Evolutionary conservation across 805 yeast species (phyloP), one percentile per base, ranked within the genome.

Genomic region (Wickerhamiella brachini): DNA sequence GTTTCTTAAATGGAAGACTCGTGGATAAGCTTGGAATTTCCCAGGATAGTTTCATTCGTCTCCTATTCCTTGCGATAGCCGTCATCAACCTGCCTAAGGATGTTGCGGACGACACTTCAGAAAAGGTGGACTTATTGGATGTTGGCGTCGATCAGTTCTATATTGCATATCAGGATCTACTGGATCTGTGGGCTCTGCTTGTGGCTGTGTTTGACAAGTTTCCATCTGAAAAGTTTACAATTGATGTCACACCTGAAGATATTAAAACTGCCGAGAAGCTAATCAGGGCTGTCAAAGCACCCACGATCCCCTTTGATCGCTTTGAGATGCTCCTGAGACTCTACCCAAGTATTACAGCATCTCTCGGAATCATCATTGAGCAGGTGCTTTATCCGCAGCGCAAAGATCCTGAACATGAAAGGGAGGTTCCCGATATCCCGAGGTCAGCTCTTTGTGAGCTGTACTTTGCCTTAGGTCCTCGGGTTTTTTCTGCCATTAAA

Each of bases 281-380:
- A 31, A 50, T 59, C 6, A 44, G 15, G 29, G 37, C 31, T 5
- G 49, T 53, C 47, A 53, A 55, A 49, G 50, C 55, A 0, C 62
- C 63, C 1, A 55, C 56, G 1, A 41, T 59, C 2, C 45, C 31
- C 10, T 52, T 42, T 38, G 52, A 46, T 8, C 45, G 47, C 18
- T 58, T 56, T 45, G 13, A 9, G 12, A 20, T 13, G 6, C n/a
- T 57, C 3, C 2, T 56, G n/a, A 46, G 37, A 9, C 38, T 21
- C 26, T 53, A 47, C 31, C 63, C 62, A 7, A 45, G 17, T 21
- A 20, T 57, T 3, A 21, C 80, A 3, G 52, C 57, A 0, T 77
- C 81, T 0, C 57, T 80, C 9, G 68, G 71, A 4, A 60, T 61
- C n/a, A 50, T 77, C 1, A 63, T 79, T 54, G 76, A 68, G 52